phyloP scores from a whole-genome alignment of 352 stramenopile species.

The Globisporangium heterothallicum region DNA sequence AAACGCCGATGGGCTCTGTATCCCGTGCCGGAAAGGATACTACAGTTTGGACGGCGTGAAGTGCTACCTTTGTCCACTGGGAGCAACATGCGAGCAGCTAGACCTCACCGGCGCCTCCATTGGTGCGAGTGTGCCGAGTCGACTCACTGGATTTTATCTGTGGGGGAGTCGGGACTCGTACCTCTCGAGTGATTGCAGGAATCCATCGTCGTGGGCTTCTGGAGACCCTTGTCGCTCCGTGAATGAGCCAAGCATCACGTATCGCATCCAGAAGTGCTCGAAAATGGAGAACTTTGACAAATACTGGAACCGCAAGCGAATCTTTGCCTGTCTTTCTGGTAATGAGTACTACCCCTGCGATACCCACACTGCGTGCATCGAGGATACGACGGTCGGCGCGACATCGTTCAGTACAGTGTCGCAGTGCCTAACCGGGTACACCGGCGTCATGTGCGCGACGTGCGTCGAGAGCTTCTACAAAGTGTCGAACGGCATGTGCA shows the following conservation, averaged over 20 bases:
- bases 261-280: conserved; percentile 43
- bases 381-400: conserved; percentile 7
- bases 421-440: conserved; percentile 49
- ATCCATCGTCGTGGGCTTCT: conserved; percentile 31
- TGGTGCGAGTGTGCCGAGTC: conserved; percentile 38
- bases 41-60: conserved; percentile 66
- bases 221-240: conserved; percentile 48
- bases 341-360: conserved; percentile 61
- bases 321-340: conserved; percentile 55
- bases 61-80: conserved; percentile 57
- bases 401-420: conserved; percentile 14
- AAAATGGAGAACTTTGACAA: conserved; percentile 27
- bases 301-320: conserved; percentile 48
- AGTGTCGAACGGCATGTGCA: conserved; percentile 51
- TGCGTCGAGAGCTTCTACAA: conserved; percentile 50
- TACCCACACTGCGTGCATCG: conserved; percentile 23
- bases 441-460: conserved; percentile 40
- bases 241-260: conserved; percentile 20
- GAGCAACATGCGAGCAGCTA: conserved; percentile 37
- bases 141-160: conserved; percentile 42
- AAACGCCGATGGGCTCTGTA: conserved; percentile 44
- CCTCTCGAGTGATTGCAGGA: conserved; percentile 25
- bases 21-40: conserved; percentile 50
- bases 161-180: conserved; percentile 35
- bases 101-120: conserved; percentile 23